These are phyloP conservation scores for Neofusicoccum ribis DNA, from an alignment of 2,329 filamentous ascomycete species.

Conservation along the genomic window DNA sequence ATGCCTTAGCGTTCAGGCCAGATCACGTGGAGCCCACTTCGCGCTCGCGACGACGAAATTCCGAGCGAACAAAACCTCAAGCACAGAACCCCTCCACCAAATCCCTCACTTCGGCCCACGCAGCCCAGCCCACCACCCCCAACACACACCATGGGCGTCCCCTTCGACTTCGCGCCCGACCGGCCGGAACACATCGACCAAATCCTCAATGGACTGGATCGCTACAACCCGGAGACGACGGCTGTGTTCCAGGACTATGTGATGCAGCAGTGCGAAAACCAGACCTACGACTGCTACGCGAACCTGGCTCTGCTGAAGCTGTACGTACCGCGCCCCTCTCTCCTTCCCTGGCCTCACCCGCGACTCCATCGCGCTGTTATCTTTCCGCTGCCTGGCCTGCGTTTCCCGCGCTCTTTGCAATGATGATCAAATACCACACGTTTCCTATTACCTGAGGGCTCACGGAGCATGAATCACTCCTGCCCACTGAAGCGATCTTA, in stretches of 20 bases:
- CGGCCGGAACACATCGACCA: slow-evolving; percentile 86
- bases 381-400: slow-evolving; percentile 6
- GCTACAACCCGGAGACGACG: slow-evolving; percentile 98
- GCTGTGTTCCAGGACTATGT: slow-evolving; percentile 93
- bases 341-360: slow-evolving; percentile 24
- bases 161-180: slow-evolving; percentile 86
- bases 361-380: neutral
- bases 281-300: slow-evolving; percentile 93
- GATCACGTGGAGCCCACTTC: slow-evolving; percentile 10
- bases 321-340: slow-evolving; percentile 61
- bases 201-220: slow-evolving; percentile 95
- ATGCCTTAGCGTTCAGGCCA: neutral
- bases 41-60: slow-evolving; percentile 14
- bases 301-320: slow-evolving; percentile 95
- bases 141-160: slow-evolving; percentile 45
- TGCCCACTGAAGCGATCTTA: slow-evolving; percentile 66
- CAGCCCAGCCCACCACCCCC: neutral
- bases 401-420: neutral
- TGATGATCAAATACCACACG: slow-evolving; percentile 79
- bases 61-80: slow-evolving; percentile 9
- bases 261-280: slow-evolving; percentile 88
- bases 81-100: slow-evolving; percentile 10
- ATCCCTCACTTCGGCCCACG: neutral
- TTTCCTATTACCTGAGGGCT: slow-evolving; percentile 97
- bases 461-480: slow-evolving; percentile 57